A percentile compares a stretch with the other conserved stretches of the same genome.
Conservation (phyloP, 768 basidiomycete species). For the Russula brevipes region DNA sequence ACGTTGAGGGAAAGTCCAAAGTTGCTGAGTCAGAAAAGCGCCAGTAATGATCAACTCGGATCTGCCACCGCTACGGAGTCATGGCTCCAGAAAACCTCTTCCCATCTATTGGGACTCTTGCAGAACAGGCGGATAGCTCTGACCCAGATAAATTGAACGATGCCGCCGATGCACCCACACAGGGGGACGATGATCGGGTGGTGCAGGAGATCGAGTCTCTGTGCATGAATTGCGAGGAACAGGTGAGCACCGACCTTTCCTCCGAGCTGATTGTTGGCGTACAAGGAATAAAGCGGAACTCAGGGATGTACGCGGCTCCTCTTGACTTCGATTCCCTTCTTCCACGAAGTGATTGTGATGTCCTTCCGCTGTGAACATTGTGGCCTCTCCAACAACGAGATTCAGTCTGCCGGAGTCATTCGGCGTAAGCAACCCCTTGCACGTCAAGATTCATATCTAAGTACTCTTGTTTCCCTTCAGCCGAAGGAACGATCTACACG, state of each 20-base stretch:
- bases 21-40: constrained; percentile 19
- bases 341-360: constrained; percentile 92
- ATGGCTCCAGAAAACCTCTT: constrained; percentile 40
- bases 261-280: background rate
- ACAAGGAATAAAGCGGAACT: background rate
- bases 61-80: background rate
- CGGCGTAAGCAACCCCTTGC: constrained; percentile 54
- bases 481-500: constrained; percentile 80
- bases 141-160: constrained; percentile 20
- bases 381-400: constrained; percentile 85
- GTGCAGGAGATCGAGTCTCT: constrained; percentile 85
- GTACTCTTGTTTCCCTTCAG: constrained; percentile 36
- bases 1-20: background rate
- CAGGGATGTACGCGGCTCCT: constrained; percentile 88
- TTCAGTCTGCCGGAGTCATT: constrained; percentile 84
- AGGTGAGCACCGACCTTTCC: constrained; percentile 47
- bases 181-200: constrained; percentile 53
- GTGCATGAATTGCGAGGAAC: constrained; percentile 90
- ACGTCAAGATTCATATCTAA: background rate
- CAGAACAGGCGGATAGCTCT: constrained; percentile 42
- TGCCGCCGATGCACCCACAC: constrained; percentile 17
- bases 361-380: constrained; percentile 96
- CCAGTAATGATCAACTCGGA: background rate
- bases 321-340: constrained; percentile 91
- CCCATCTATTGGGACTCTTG: constrained; percentile 54